Evolutionary conservation across 768 basidiomycete genomes (phyloP), one percentile per base, ranked within the genome.

Genomic region (Nevesoporus exiguus): DNA sequence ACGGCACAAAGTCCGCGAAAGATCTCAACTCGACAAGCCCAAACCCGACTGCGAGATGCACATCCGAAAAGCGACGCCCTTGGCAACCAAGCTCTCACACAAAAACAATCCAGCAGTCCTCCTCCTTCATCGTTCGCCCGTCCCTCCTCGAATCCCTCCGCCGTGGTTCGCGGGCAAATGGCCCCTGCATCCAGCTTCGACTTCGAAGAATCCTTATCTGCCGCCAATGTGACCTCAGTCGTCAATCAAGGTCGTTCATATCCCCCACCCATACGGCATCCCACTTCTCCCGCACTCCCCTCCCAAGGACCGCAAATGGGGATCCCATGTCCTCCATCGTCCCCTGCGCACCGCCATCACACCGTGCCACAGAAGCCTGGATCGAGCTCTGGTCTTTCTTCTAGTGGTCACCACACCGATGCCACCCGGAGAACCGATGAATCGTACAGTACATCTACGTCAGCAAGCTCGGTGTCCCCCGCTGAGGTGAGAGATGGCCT

Each of bases 201-300:
- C 64, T 66, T 66, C 55, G 59, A 68, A 49, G 66, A 66, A 59
- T 63, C 58, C 58, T 48, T 68, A 42, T 67, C 61, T 41, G 65
- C 65, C 21, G 66, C 66, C 53, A 66, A 63, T 48, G 58, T 66
- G 55, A 53, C 63, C 58, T 68, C 68, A 33, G 63, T 63, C 52
- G 67, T 66, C 58, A 70, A 70, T 68, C 67, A 68, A 45, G 50
- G 46, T 66, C 67, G 61, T 59, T 70, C 67, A 64, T 66, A 54
- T 63, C 58, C 60, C 49, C 61, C 63, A 56, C 59, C 61, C 52
- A 46, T 57, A 56, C 64, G 57, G 52, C 64, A 55, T 60, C 46
- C 37, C 36, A 30, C 58, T 62, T 57, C 63, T 55, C 62, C 64
- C 57, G 55, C 58, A 24, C 41, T 42, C 29, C 34, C 65, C 62